phyloP scores from a whole-genome alignment of 75 land plant species.

The Cryptomeria japonica region DNA sequence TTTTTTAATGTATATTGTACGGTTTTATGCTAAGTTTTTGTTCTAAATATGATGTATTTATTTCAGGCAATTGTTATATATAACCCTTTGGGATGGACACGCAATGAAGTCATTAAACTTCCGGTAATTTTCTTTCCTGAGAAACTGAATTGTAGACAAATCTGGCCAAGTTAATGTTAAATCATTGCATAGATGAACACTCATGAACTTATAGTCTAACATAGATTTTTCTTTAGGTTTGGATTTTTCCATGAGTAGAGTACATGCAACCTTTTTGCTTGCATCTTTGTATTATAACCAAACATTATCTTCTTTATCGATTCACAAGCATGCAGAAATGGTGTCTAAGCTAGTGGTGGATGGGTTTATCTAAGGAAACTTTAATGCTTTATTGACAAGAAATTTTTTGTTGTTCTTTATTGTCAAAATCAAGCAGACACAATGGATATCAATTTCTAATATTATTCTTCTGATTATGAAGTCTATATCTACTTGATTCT shows the following conservation, averaged over 20 bases:
- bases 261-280: conserved; percentile 1
- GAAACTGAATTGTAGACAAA: neutral
- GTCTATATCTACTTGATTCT: neutral
- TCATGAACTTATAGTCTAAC: neutral
- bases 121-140: conserved; percentile 50
- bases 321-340: neutral
- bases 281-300: neutral
- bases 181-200: neutral
- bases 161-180: neutral
- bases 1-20: neutral
- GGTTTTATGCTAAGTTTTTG: neutral
- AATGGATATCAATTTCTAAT: neutral
- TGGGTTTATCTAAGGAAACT: neutral
- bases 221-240: neutral
- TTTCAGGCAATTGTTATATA: conserved; percentile 61
- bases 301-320: neutral
- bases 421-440: neutral
- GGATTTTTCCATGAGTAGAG: neutral
- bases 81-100: conserved; percentile 72
- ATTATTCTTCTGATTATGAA: neutral
- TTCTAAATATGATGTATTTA: neutral
- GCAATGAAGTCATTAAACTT: conserved; percentile 57
- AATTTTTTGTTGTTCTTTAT: neutral
- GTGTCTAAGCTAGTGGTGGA: neutral
- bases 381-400: neutral